phyloP scores from a whole-genome alignment of 768 basidiomycete species.

The Imleria badia region DNA sequence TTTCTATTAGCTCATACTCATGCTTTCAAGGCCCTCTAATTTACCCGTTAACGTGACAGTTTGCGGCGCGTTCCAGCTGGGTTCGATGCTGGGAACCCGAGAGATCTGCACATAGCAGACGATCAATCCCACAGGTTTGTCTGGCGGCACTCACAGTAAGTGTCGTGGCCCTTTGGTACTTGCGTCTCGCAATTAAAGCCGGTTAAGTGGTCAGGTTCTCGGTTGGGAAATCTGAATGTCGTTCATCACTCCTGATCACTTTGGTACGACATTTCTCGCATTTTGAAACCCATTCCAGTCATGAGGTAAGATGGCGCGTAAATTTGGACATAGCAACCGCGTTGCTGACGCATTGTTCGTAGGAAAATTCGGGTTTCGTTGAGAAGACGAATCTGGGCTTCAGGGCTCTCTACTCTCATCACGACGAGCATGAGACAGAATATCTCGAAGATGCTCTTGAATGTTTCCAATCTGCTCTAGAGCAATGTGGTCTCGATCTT shows the following conservation, averaged over 20 bases:
- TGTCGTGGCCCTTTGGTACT: background rate
- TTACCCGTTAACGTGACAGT: background rate
- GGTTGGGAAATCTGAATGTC: background rate
- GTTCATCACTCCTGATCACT: background rate
- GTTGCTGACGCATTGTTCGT: background rate
- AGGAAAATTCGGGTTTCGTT: background rate
- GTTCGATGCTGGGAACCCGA: background rate
- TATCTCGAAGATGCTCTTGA: background rate
- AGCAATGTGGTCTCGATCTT: background rate
- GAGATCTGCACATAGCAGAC: background rate
- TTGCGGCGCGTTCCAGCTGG: too few species aligned
- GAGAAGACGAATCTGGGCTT: background rate
- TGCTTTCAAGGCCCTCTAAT: background rate
- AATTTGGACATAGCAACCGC: background rate
- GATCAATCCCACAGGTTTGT: background rate
- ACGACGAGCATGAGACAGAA: background rate
- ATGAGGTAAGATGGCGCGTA: background rate
- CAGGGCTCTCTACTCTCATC: background rate
- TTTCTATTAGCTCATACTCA: background rate
- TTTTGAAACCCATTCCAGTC: background rate
- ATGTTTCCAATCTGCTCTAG: background rate
- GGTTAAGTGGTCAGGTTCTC: background rate
- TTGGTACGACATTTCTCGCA: background rate
- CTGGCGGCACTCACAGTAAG: background rate
- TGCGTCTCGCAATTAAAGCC: background rate